Percentiles rank a stretch among this genome's conserved stretches.
Evolutionary conservation across 352 stramenopile genomes (phyloP).

Genomic region (Lagenidium giganteum): DNA sequence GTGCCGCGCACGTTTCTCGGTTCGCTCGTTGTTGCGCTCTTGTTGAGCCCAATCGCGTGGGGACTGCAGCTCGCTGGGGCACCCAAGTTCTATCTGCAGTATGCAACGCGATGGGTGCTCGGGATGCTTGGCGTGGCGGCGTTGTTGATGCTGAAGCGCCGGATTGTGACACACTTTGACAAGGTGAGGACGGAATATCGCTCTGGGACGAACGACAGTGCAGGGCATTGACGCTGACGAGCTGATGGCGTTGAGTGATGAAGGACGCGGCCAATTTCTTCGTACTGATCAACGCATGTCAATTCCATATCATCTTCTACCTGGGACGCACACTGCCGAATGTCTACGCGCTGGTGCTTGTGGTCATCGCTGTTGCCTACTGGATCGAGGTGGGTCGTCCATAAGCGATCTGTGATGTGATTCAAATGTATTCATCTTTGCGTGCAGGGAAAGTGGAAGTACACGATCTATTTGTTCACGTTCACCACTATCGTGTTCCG

Average conservation of each 20-base stretch:
- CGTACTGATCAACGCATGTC: constrained; percentile 82
- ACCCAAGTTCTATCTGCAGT: constrained; percentile 58
- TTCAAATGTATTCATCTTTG: neutral
- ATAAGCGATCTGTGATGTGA: constrained; percentile 22
- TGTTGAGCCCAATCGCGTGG: constrained; percentile 39
- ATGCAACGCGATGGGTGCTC: constrained; percentile 52
- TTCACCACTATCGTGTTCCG: constrained; percentile 95
- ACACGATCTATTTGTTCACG: constrained; percentile 80
- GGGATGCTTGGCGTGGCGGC: constrained; percentile 48
- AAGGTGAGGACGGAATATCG: constrained; percentile 14
- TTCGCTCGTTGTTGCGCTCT: constrained; percentile 53
- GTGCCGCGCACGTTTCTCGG: constrained; percentile 97
- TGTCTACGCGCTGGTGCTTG: constrained; percentile 89
- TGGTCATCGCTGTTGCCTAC: constrained; percentile 49
- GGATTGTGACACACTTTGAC: constrained; percentile 49
- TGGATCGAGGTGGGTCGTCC: no score
- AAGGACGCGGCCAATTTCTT: constrained; percentile 66
- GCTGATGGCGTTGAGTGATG: neutral
- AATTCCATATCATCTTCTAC: constrained; percentile 99
- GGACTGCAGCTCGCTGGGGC: constrained; percentile 12
- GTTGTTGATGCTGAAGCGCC: constrained; percentile 57
- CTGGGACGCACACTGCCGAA: constrained; percentile 96
- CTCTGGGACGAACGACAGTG: neutral
- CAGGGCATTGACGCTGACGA: no score
- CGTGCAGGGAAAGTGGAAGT: constrained; percentile 30